These are phyloP conservation scores for Daldinia loculata DNA, from an alignment of 495 filamentous ascomycete species.

Conservation along the genomic window DNA sequence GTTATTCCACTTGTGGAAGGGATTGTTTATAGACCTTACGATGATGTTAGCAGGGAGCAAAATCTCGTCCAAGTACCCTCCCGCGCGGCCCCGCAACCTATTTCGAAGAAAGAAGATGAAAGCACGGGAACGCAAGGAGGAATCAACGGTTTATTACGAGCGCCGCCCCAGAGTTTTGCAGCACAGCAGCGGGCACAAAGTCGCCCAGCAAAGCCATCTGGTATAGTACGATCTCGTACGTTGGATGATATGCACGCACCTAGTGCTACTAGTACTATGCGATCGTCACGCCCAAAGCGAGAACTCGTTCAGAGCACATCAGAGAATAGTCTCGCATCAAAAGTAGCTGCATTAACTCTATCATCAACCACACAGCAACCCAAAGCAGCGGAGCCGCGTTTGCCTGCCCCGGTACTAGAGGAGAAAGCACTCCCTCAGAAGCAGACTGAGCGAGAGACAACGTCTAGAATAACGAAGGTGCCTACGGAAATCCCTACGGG, in stretches of 20 bases:
- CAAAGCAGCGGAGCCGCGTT: background rate
- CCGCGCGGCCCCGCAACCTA: slow-evolving; percentile 33
- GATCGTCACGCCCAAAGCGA: slow-evolving; percentile 42
- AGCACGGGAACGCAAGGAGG: slow-evolving; percentile 46
- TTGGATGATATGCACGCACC: slow-evolving; percentile 36
- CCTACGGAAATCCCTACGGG: slow-evolving; percentile 16
- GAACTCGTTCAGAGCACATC: slow-evolving; percentile 35
- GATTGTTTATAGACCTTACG: slow-evolving; percentile 71
- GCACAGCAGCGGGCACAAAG: slow-evolving; percentile 64
- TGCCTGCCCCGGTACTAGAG: slow-evolving; percentile 1
- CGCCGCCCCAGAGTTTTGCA: slow-evolving; percentile 64
- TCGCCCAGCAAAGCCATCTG: slow-evolving; percentile 45
- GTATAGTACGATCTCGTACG: slow-evolving; percentile 37
- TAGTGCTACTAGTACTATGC: slow-evolving; percentile 44
- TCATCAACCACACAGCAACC: slow-evolving; percentile 2
- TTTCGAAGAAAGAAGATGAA: slow-evolving; percentile 40
- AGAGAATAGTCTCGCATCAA: slow-evolving; percentile 33
- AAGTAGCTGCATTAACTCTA: slow-evolving; percentile 14
- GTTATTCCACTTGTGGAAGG: slow-evolving; percentile 72
- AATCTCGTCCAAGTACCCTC: slow-evolving; percentile 42
- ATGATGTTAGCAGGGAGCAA: slow-evolving; percentile 49
- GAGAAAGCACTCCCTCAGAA: background rate
- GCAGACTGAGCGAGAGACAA: slow-evolving; percentile 4
- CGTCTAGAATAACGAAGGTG: slow-evolving; percentile 5
- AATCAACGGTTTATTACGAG: slow-evolving; percentile 51